Base-by-base conservation (phyloP, 495 filamentous ascomycete species). In the Penicillium goetzii region DNA sequence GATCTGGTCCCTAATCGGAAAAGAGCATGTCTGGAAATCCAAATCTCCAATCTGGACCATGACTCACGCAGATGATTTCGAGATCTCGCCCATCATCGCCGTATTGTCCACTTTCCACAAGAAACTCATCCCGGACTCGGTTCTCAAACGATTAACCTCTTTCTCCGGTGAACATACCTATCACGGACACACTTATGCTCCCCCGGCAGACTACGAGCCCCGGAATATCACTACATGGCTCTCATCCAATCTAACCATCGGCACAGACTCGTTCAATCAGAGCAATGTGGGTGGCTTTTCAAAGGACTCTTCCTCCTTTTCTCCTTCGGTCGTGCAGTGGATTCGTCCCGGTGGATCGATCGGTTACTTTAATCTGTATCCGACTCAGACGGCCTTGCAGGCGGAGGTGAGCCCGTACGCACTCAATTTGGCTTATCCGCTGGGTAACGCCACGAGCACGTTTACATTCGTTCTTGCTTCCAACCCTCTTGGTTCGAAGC, bases 181-280 rank as follows among this genome's bases (percentile, higher is more conserved):
- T 36, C 73, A 32, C 0, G 71, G 68, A 1, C 68, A 76, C 15
- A 68, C 73, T 25, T 79, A 73, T 53, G 76, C 78, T 11, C 75
- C 76, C 4, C 78, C 78, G 9, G 76, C 72, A 10, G 78, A 81
- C 54, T 60, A 67, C n/a, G 72, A 74, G 50, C 70, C 77, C 4
- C 67, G 78, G 1, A 77, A 79, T 34, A 75, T 81, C 51, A 74
- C 72, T 0, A 69, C 77, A 6, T 80, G 75, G 76, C 61, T 81
- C 4, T 73, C 73, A 2, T 23, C 66, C n/a, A 71, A 77, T 15
- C 58, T 81, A 23, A 78, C 69, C 2, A 80, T 81, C 40, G 78
- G 78, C 15, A 70, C 77, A 0, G 72, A 77, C 47, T 73, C 73
- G 0, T 72, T 79, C 34, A 72, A 75, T 19, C 72, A 80, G 64